Base-by-base conservation (phyloP, 2,329 filamentous ascomycete genomes). In the Aciculosporium take region DNA sequence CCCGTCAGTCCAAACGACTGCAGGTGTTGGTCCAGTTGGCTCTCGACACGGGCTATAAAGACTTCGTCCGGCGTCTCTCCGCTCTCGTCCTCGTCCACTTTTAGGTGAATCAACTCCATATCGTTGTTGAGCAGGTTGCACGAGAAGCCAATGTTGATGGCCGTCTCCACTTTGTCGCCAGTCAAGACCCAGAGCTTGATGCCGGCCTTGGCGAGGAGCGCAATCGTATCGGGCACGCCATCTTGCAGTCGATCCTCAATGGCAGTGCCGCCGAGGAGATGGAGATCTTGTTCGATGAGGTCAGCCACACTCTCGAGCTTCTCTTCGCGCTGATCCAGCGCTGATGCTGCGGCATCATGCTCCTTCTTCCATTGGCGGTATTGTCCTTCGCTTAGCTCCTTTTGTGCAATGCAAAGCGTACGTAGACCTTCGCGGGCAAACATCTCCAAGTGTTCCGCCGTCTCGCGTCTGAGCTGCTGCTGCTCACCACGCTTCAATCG, bases 141-240 rank as follows among this genome's bases (percentile, higher is more conserved):
- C 9, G 93, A 98, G 63, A 96, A 98, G 2, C 91, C 91, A 56
- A 98, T 98, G 65, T 98, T 98, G 76, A 98, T 98, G 44, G 93
- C 91, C 20, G 91, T 98, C 64, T 98, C 91, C 25, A 96, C 89
- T 63, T 96, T 98, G 70, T 98, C 91, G 48, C 93, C 91, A 13
- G 91, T 98, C 49, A 98, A 67, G 41, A 98, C 91, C 91, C 91
- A 98, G 7, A 98, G 75, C 63, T 98, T 98, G 63, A 98, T 95
- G 58, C 93, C 93, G 41, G 91, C 91, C 54, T 87, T 78, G 24
- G 82, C 89, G 40, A 98, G 77, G 34, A 98, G 67, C 39, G 82
- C 84, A 53, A 98, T 98, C 0, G 91, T 89, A 56, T 96, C 91
- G 6, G 91, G 91, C 3, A 98, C 91, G 45, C 89, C 91, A 52